Evolutionary conservation across 805 yeast species (phyloP), one percentile per base, ranked within the genome.

Genomic region (Osmozyma mogii): DNA sequence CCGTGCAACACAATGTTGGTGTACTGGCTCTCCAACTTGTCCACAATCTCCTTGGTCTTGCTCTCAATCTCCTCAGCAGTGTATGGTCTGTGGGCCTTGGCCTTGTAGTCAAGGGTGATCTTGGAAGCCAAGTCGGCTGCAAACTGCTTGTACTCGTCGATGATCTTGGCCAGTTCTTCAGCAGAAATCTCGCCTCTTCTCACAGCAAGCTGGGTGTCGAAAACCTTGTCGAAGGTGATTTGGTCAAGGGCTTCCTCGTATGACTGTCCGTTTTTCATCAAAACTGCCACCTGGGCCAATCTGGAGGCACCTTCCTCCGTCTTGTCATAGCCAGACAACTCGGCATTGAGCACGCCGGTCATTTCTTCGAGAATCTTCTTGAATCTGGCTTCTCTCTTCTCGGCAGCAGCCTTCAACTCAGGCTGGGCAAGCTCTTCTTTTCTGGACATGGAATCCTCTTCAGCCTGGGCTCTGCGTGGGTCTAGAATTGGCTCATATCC

Each of bases 351-450:
- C n/a, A n/a, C n/a, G n/a, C n/a, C n/a, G n/a, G n/a, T n/a, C 9
- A 7, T 18, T 12, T 29, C 22, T 2, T 32, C 24, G 10, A 35
- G 36, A 25, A 54, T 49, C 9, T 42, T 36, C 5, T 32, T 43
- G 6, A 22, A 54, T 51, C 4, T 34, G 44, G 27, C 61, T 61
- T 47, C 81, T 70, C 24, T 51, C 13, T 25, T 50, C 18, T 57
- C 46, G 17, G 61, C 48, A 4, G 47, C 54, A 27, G 61, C 49
- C 26, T 67, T 44, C 24, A 81, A 57, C n/a, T 56, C 64, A 9
- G 77, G 77, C 41, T 69, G 70, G 6, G 67, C 70, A 24, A 75
- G 56, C 30, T 60, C 65, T 47, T 81, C 84, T 49, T 83, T 81
- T 55, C 94, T 72, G 3, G 77, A 66, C 67, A 79, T 62, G 40